These are phyloP conservation scores for Saccharomycopsis sp. DNA, from an alignment of 805 yeast species.

Conservation along the genomic window DNA sequence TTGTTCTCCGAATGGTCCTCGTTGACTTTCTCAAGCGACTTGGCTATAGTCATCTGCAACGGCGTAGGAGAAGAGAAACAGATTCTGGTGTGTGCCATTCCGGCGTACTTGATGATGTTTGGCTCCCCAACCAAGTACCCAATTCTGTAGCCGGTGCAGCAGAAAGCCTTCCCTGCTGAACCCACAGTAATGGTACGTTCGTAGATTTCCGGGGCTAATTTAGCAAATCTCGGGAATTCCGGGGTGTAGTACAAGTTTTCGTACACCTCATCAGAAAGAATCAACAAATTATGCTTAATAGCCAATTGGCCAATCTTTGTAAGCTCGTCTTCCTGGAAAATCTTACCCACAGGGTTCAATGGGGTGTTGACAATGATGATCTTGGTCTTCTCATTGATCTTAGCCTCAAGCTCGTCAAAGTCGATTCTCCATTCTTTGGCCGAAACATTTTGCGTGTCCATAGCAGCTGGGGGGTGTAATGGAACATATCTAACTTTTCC, in stretches of 20 bases:
- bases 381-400: conserved; percentile 72
- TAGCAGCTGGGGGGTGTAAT: conserved; percentile 73
- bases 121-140: conserved; percentile 92
- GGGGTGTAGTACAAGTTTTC: conserved; percentile 75
- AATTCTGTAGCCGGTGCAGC: conserved; percentile 99
- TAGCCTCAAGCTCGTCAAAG: conserved; percentile 65
- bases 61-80: conserved; percentile 91
- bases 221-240: conserved; percentile 75
- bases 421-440: conserved; percentile 88
- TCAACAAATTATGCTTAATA: conserved; percentile 72
- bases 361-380: conserved; percentile 88
- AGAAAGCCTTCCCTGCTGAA: conserved; percentile 95
- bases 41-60: conserved; percentile 84
- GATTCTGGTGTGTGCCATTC: conserved; percentile 89
- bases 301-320: conserved; percentile 72
- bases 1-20: conserved; percentile 47
- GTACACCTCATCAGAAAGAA: conserved; percentile 92
- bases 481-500: conserved; percentile 87
- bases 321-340: conserved; percentile 73
- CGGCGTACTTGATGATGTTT: conserved; percentile 72
- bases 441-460: conserved; percentile 52
- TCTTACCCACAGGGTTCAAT: conserved; percentile 94
- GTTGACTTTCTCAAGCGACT: conserved; percentile 43
- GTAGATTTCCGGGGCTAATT: conserved; percentile 70
- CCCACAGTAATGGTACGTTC: conserved; percentile 85